These are phyloP conservation scores for Annulohypoxylon nitens DNA, from an alignment of 495 filamentous ascomycete genomes.

Conservation along the genomic window DNA sequence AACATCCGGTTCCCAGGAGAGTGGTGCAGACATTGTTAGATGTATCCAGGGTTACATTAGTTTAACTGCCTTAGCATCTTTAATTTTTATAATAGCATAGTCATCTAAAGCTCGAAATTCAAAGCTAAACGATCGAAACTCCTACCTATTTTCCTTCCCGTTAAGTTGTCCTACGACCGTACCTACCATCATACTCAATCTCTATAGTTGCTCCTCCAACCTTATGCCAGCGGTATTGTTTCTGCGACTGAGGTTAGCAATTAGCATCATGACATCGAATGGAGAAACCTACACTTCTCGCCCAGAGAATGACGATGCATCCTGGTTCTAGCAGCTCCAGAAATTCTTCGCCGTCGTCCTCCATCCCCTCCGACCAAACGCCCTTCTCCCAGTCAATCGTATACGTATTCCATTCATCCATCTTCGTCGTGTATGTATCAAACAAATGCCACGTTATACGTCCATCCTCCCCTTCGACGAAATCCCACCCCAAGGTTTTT, in stretches of 20 bases:
- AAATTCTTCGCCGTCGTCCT: constrained; percentile 29
- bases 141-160: too few species aligned
- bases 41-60: not conserved
- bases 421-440: constrained; percentile 27
- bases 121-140: too few species aligned
- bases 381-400: constrained; percentile 35
- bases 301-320: constrained; percentile 34
- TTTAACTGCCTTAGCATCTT: not conserved
- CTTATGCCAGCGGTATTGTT: constrained; percentile 20
- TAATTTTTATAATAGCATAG: constrained; percentile 21
- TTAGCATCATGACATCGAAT: not conserved
- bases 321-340: constrained; percentile 28
- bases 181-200: constrained; percentile 24
- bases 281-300: constrained; percentile 26
- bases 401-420: constrained; percentile 12
- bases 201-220: constrained; percentile 38
- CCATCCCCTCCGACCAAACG: constrained; percentile 4
- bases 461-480: constrained; percentile 23
- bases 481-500: constrained; percentile 33
- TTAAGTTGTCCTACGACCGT: too few species aligned
- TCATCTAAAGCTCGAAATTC: not conserved
- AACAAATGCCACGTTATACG: constrained; percentile 32
- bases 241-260: constrained; percentile 13
- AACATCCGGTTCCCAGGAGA: constrained; percentile 14
- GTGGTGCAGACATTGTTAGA: not conserved